phyloP scores from a whole-genome alignment of 2,329 filamentous ascomycete species.

The Claviceps paspali region DNA sequence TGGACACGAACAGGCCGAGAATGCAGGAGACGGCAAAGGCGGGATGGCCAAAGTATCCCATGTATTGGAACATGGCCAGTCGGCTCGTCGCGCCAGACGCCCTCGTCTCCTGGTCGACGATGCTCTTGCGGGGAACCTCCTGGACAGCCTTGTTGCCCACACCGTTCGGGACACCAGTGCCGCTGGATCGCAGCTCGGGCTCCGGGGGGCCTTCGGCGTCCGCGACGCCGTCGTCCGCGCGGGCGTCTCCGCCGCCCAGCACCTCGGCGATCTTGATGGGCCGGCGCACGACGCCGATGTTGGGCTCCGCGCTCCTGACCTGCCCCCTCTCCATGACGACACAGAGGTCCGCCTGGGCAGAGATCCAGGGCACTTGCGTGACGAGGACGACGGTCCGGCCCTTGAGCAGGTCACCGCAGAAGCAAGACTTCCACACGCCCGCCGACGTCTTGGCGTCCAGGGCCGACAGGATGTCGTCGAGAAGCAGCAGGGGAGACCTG shows the following conservation, averaged over 20 bases:
- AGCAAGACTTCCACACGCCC: conserved; percentile 39
- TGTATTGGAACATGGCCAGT: conserved; percentile 33
- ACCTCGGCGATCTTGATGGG: conserved; percentile 28
- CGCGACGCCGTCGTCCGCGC: too few species aligned
- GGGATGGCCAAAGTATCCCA: conserved; percentile 34
- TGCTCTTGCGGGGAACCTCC: conserved; percentile 23
- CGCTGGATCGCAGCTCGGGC: conserved; percentile 14
- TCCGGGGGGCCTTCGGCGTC: conserved; percentile 14
- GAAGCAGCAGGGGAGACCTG: conserved; percentile 35
- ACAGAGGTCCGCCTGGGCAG: conserved; percentile 32
- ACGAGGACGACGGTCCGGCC: conserved; percentile 41
- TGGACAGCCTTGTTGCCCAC: conserved; percentile 17
- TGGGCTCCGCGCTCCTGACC: conserved; percentile 25
- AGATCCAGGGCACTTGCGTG: conserved; percentile 39
- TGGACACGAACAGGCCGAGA: conserved; percentile 23
- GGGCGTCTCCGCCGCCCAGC: conserved; percentile 21
- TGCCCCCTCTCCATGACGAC: conserved; percentile 31
- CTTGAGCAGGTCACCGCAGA: conserved; percentile 37
- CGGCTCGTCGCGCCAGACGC: conserved; percentile 29
- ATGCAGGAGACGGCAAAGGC: conserved; percentile 26
- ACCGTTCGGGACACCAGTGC: conserved; percentile 16
- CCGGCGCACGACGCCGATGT: conserved; percentile 29
- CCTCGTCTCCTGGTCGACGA: conserved; percentile 32
- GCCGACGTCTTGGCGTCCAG: conserved; percentile 43
- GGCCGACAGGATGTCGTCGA: conserved; percentile 46